Conservation (phyloP, 805 yeast species). For the Kodamaea sagamina region DNA sequence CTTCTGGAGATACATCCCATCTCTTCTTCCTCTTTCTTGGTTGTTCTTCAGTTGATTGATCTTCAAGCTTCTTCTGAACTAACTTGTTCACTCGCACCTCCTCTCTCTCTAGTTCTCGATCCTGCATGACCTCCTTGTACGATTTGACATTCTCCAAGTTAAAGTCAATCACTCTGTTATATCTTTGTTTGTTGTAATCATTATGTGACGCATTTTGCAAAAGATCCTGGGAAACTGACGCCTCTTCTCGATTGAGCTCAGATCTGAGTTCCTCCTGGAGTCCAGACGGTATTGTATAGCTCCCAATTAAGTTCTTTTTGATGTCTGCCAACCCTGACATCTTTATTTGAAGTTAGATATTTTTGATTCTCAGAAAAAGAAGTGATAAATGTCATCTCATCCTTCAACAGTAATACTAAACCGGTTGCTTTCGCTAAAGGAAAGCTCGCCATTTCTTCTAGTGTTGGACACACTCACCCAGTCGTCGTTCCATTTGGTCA, state of each 20-base stretch:
- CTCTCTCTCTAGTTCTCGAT: constrained; percentile 43
- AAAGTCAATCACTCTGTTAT: constrained; percentile 26
- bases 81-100: constrained; percentile 29
- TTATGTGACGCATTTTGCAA: constrained; percentile 18
- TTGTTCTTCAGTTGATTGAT: constrained; percentile 16
- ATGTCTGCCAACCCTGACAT: constrained; percentile 5
- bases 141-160: constrained; percentile 21
- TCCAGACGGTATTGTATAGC: constrained; percentile 33
- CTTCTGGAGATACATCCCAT: constrained; percentile 48
- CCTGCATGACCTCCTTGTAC: constrained; percentile 45
- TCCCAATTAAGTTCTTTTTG: constrained; percentile 26
- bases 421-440: constrained; percentile 69
- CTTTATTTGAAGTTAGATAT: constrained; percentile 1
- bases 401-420: constrained; percentile 55
- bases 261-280: constrained; percentile 28
- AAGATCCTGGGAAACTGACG: constrained; percentile 17
- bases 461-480: constrained; percentile 71
- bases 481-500: constrained; percentile 55
- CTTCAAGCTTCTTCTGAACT: constrained; percentile 22
- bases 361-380: constrained; percentile 3
- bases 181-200: constrained; percentile 33
- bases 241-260: constrained; percentile 25
- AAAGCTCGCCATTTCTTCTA: constrained; percentile 70
- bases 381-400: constrained; percentile 33
- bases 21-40: constrained; percentile 35